Percentiles rank a stretch among this genome's conserved stretches.
phyloP scores from a whole-genome alignment of 495 filamentous ascomycete genomes.

The Cladorrhinum samala region DNA sequence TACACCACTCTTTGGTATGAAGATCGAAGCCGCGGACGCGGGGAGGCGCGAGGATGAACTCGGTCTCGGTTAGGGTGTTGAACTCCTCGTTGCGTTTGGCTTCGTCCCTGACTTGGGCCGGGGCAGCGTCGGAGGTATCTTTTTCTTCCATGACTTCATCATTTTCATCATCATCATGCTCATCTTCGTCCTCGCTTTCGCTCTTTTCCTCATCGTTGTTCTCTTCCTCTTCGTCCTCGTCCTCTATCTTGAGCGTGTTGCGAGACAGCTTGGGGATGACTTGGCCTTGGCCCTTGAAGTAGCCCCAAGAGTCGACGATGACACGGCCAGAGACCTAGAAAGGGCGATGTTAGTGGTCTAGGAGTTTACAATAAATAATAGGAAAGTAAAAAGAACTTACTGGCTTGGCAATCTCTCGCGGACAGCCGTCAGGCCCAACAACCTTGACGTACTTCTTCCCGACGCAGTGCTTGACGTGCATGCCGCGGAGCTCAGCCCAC shows the following conservation, averaged over 20 bases:
- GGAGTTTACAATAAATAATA: too few relatives aligned
- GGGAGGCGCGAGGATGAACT: conserved; percentile 29
- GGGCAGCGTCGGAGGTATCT: not conserved
- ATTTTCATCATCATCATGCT: not conserved
- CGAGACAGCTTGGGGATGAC: conserved; percentile 31
- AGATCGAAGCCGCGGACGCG: conserved; percentile 33
- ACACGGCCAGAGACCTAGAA: not conserved
- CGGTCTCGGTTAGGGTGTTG: conserved; percentile 23
- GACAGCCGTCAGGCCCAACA: not conserved
- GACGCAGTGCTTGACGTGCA: not conserved
- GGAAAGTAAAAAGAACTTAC: not conserved
- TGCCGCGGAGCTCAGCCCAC: conserved; percentile 44
- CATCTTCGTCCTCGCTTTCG: not conserved
- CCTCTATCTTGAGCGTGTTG: conserved; percentile 7
- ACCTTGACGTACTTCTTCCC: not conserved
- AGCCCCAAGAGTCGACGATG: not conserved
- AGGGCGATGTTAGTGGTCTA: too few relatives aligned
- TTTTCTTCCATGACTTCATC: not conserved
- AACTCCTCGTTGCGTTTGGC: conserved; percentile 5
- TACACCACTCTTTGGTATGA: conserved; percentile 29
- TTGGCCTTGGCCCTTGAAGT: not conserved
- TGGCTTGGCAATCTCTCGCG: not conserved
- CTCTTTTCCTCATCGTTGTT: not conserved
- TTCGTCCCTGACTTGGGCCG: not conserved
- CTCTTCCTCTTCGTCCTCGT: not conserved